These are phyloP conservation scores for Penicillium sp. DNA, from an alignment of 2,329 filamentous ascomycete species.

Conservation along the genomic window DNA sequence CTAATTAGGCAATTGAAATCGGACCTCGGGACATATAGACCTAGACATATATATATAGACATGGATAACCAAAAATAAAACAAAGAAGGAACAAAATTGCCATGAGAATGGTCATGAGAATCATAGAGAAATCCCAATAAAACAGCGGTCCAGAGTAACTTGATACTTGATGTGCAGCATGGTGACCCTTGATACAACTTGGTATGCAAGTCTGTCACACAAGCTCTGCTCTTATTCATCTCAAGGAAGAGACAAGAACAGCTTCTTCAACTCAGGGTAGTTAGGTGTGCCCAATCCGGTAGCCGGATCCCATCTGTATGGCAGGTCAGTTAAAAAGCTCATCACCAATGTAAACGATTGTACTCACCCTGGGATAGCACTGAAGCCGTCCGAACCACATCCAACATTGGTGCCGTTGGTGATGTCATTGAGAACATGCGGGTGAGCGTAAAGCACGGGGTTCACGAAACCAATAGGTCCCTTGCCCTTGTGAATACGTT, in stretches of 20 bases:
- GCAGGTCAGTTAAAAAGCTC: background rate
- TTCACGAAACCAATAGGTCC: conserved; percentile 53
- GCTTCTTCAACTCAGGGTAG: conserved; percentile 30
- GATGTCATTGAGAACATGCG: conserved; percentile 43
- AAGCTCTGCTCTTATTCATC: background rate
- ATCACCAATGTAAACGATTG: background rate
- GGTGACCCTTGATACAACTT: background rate
- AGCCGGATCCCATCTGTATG: conserved; percentile 29
- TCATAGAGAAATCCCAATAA: background rate
- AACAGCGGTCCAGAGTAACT: background rate
- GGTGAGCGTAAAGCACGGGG: conserved; percentile 41
- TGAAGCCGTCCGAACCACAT: conserved; percentile 29
- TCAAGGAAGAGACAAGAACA: conserved; percentile 28
- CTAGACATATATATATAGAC: background rate
- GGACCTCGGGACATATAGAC: no score
- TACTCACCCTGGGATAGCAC: conserved; percentile 25
- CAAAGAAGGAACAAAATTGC: background rate
- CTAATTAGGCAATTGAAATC: no score
- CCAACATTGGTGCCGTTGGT: conserved; percentile 37
- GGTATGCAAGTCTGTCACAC: background rate
- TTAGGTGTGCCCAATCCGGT: conserved; percentile 35
- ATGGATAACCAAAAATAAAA: background rate
- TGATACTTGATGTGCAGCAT: background rate
- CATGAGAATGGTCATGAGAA: background rate
- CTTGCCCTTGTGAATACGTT: conserved; percentile 47